Percentiles rank a stretch among this genome's conserved stretches.
Conservation (phyloP, 208 protist species). For the Leishmania aethiopica region DNA sequence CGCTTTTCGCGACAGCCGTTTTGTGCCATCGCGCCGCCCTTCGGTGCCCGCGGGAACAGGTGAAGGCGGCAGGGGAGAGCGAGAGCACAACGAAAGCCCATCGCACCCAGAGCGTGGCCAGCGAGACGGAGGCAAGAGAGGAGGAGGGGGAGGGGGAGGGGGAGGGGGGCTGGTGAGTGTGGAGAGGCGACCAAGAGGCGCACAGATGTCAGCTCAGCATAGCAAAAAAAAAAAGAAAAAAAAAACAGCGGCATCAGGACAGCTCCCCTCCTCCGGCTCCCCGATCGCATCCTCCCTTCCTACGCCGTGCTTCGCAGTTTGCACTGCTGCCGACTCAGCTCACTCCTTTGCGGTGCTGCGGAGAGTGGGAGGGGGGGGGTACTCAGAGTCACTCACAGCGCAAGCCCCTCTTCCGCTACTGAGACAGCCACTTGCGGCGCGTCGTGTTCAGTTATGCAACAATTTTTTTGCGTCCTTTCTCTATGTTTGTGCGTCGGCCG, state of each 20-base stretch:
- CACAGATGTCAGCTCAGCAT: not conserved
- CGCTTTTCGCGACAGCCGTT: too few species aligned
- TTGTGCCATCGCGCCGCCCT: too few species aligned
- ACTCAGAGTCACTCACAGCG: not conserved
- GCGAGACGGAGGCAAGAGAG: not conserved
- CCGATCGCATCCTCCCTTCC: not conserved
- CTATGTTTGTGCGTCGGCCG: not conserved
- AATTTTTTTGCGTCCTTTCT: not conserved
- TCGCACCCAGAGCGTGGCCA: not conserved
- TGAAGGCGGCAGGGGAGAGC: too few species aligned
- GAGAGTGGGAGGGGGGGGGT: not conserved
- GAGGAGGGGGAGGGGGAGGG: not conserved
- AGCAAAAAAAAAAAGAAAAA: slow-evolving; percentile 1
- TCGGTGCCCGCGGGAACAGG: too few species aligned
- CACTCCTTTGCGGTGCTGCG: not conserved
- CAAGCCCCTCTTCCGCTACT: not conserved
- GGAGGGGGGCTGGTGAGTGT: not conserved
- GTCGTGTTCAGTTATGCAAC: not conserved
- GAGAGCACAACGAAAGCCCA: too few species aligned
- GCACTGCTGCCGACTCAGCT: not conserved
- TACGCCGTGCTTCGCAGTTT: not conserved
- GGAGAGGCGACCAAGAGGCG: not conserved
- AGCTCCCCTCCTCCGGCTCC: not conserved
- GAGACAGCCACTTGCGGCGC: not conserved
- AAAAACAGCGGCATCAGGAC: not conserved